These are phyloP conservation scores for Musa itinerans DNA, from an alignment of 176 grass and related monocot species.

Conservation along the genomic window DNA sequence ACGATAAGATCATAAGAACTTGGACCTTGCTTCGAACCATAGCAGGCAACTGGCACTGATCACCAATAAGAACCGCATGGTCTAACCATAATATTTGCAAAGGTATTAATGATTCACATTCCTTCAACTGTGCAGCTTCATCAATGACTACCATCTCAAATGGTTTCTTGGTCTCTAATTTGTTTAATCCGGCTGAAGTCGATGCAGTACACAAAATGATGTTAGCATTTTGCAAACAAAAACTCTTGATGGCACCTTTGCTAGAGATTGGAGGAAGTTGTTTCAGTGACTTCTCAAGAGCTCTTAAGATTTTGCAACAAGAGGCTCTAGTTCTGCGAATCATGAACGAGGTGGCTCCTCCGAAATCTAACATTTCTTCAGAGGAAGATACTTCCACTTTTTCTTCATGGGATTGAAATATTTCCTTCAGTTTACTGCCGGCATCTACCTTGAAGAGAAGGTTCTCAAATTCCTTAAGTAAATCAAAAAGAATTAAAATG, in stretches of 20 bases:
- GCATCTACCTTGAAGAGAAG: slow-evolving; percentile 14
- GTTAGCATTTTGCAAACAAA: slow-evolving; percentile 60
- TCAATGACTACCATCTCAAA: slow-evolving; percentile 69
- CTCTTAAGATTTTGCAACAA: slow-evolving; percentile 33
- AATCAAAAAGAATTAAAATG: slow-evolving; percentile 33
- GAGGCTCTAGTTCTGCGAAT: slow-evolving; percentile 31
- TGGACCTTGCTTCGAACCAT: slow-evolving; percentile 77
- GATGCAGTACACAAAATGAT: slow-evolving; percentile 74
- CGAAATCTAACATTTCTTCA: background rate
- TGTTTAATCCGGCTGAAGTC: slow-evolving; percentile 43
- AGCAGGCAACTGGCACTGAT: slow-evolving; percentile 76
- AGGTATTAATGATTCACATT: slow-evolving; percentile 70
- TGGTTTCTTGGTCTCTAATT: slow-evolving; percentile 29
- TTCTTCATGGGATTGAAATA: slow-evolving; percentile 26
- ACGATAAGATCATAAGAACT: slow-evolving; percentile 9
- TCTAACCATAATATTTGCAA: slow-evolving; percentile 44
- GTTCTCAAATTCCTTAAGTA: slow-evolving; percentile 39
- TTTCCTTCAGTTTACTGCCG: slow-evolving; percentile 24
- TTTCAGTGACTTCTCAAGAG: slow-evolving; percentile 2
- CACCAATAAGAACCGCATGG: slow-evolving; percentile 69
- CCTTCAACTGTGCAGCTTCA: slow-evolving; percentile 79
- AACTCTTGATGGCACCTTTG: slow-evolving; percentile 36
- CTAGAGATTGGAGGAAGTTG: slow-evolving; percentile 38
- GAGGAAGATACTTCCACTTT: slow-evolving; percentile 1
- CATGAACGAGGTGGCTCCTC: slow-evolving; percentile 8